phyloP scores from a whole-genome alignment of 2,329 filamentous ascomycete species.

The Orbilia ellipsospora region DNA sequence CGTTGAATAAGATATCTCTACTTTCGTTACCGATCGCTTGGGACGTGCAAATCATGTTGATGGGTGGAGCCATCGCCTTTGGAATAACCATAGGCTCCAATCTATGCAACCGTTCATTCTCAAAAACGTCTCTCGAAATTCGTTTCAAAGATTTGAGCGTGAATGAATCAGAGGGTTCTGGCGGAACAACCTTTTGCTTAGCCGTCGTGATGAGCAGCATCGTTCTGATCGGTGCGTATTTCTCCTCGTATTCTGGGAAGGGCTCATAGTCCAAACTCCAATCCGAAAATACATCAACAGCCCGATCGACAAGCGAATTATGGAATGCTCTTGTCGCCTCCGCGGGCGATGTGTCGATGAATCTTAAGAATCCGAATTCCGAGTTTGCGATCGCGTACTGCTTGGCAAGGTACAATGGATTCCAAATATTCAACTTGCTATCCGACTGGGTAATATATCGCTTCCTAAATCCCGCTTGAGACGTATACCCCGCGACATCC shows the following conservation, averaged over 20 bases:
- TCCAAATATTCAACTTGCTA: conserved; percentile 91
- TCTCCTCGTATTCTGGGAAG: conserved; percentile 63
- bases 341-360: conserved; percentile 78
- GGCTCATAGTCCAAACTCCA: conserved; percentile 60
- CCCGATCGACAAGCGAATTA: conserved; percentile 78
- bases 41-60: conserved; percentile 80
- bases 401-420: conserved; percentile 77
- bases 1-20: conserved; percentile 81
- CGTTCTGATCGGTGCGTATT: conserved; percentile 77
- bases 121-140: conserved; percentile 74
- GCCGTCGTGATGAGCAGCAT: conserved; percentile 76
- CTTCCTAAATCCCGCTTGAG: conserved; percentile 81
- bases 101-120: conserved; percentile 76
- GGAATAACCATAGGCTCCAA: conserved; percentile 85
- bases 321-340: conserved; percentile 79
- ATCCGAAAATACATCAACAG: conserved; percentile 69
- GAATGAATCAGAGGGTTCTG: conserved; percentile 25
- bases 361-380: conserved; percentile 89
- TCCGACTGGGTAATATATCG: conserved; percentile 72
- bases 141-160: conserved; percentile 74
- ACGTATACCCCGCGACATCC: conserved; percentile 77
- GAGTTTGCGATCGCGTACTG: conserved; percentile 69
- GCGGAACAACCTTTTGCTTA: conserved; percentile 26
- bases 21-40: conserved; percentile 73
- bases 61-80: conserved; percentile 83